Conservation (phyloP, 163 green algal genomes). For the Scenedesmus sp. region DNA sequence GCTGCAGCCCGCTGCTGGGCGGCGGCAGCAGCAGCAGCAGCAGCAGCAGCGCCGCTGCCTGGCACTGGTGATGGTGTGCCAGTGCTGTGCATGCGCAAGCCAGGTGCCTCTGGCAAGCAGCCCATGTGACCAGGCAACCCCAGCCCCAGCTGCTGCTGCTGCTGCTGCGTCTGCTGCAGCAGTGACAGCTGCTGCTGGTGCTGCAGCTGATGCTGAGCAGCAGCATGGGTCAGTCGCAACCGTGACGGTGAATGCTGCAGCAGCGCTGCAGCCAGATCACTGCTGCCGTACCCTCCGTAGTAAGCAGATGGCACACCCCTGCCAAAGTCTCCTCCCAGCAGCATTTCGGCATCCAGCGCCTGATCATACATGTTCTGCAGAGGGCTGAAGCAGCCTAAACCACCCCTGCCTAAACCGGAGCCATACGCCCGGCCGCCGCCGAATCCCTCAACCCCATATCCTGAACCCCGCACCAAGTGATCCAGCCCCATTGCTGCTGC, state of each 20-base stretch:
- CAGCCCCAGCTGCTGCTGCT: conserved; percentile 9
- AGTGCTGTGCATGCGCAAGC: not conserved
- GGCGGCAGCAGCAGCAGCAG: not conserved
- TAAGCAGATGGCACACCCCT: not conserved
- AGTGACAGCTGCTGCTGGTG: not conserved
- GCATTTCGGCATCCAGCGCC: not conserved
- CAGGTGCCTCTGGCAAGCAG: not conserved
- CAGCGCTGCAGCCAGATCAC: not conserved
- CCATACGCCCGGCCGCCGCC: not conserved
- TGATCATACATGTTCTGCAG: not conserved
- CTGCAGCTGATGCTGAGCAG: conserved; percentile 7
- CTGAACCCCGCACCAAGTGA: not conserved
- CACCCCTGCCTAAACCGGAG: not conserved
- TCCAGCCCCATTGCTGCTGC: not conserved
- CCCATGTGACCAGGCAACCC: not conserved
- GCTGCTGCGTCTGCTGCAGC: conserved; percentile 8
- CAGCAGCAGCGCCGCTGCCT: not conserved
- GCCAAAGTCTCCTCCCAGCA: not conserved
- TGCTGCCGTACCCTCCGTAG: not conserved
- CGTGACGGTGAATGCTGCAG: not conserved
- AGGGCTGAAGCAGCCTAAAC: not conserved
- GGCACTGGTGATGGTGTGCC: not conserved
- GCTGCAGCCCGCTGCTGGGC: not conserved
- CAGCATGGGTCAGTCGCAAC: not conserved
- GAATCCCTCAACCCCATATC: not conserved